These are phyloP conservation scores for Suillus weaverae DNA, from an alignment of 768 basidiomycete genomes.

Conservation along the genomic window DNA sequence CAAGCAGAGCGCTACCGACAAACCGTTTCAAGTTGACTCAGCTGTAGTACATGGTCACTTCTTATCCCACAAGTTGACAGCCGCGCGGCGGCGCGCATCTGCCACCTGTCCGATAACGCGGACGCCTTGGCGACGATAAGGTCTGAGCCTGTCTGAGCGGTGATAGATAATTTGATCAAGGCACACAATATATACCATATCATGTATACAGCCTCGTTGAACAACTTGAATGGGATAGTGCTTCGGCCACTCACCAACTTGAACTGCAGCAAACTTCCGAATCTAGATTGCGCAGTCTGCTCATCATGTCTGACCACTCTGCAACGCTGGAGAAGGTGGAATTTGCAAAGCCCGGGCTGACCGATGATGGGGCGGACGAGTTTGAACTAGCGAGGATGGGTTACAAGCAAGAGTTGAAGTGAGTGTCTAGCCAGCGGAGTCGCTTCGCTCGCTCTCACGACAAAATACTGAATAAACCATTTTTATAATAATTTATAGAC, in stretches of 20 bases:
- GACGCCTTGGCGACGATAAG: neutral
- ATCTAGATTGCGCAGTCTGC: neutral
- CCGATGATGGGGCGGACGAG: constrained; percentile 45
- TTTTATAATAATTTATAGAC: constrained; percentile 28
- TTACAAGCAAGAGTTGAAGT: constrained; percentile 71
- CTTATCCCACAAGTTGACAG: neutral
- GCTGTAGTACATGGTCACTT: no score
- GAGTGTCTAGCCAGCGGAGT: constrained; percentile 13
- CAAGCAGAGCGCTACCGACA: neutral
- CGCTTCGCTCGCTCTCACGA: neutral
- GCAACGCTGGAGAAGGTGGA: constrained; percentile 1
- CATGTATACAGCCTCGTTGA: no score
- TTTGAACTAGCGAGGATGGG: constrained; percentile 67
- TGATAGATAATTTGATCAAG: neutral
- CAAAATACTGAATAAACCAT: neutral
- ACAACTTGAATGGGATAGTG: no score
- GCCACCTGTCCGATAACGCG: neutral
- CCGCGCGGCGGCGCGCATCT: no score
- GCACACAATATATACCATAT: neutral
- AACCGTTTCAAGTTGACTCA: neutral
- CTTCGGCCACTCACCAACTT: neutral
- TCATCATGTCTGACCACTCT: constrained; percentile 2
- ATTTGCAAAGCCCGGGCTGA: neutral
- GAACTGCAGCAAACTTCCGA: neutral
- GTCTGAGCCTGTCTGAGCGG: neutral